Evolutionary conservation across 768 basidiomycete species (phyloP), one percentile per base, ranked within the genome.

Genomic region (Pisolithus orientalis): DNA sequence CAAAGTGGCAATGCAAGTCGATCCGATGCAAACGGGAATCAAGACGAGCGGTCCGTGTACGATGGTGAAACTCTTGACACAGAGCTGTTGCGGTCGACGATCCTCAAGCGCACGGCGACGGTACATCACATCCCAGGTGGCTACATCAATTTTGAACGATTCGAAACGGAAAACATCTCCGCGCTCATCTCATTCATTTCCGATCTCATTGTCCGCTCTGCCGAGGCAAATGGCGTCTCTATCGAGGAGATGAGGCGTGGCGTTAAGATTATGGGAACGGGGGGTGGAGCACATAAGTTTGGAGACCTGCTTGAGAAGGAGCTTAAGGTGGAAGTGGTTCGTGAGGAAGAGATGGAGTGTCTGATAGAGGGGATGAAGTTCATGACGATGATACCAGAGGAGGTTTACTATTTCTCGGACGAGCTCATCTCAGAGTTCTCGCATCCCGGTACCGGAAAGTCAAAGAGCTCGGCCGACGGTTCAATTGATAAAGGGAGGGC

Each of bases 301-400:
- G 85, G 94, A 68, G 87, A 90, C 61, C 72, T 89, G 48, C 87
- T 99, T 67, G 75, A 75, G 47, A 73, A 74, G 21, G 81, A 80
- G 57, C 73, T 97, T 13, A 82, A 77, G 27, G 90, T 98, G 47
- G 92, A 94, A 63, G 92, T 97, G 40, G 74, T 76, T 55, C 71
- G 87, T 52, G 95, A 98, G 70, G 96, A 98, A 67, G 96, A 99
- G 78, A 98, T 99, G 96, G 95, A 92, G 72, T 97, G 96, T 62
- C 71, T 98, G 65, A 98, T 97, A 59, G 87, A 92, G 61, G 96
- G 96, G 28, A 77, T 99, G 65, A 89, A 91, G 70, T 99, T 99
- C 72, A 87, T 98, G 68, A 87, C 88, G 34, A 84, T 89, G 67
- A 94, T 99, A 54, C 95, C 95, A 32, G 85, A 93, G 70, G 96